Base-by-base conservation (phyloP, 2,329 filamentous ascomycete species). In the Ciborinia camelliae region DNA sequence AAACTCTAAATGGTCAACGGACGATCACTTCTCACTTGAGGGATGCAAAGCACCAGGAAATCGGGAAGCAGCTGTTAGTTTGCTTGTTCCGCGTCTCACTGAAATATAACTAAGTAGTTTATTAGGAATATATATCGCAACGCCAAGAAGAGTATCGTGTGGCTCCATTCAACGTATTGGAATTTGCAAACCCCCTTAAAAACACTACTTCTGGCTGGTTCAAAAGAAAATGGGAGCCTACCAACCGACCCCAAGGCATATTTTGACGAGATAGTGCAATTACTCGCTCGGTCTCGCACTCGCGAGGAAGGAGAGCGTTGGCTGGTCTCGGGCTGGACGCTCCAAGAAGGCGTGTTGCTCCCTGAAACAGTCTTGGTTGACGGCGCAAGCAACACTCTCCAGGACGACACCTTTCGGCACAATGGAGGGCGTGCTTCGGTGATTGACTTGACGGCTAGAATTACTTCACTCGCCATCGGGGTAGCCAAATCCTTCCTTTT, bases 111-210 rank as follows among this genome's bases (percentile, higher is more conserved):
- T 55, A 28, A 41, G 2, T 26, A 35, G 6, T 26, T 20, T 4
- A 7, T 14, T 7, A 37, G 30, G 14, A 45, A 37, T 2, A 59
- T 59, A 35, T 48, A 48, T 23, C 43, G 43, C 12, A 35, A 37
- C 18, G 43, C 57, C 9, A 37, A 48, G 30, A 59, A 37, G 3
- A 48, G 57, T 28, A 59, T 59, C 7, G 32, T 48, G 20, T 59
- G 57, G 57, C 43, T 59, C 15, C 57, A 59, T 48, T 59, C 43
- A 4, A 59, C 57, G 3, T 47, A 32, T 4, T 59, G 43, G 30
- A 32, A 47, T 23, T 23, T 35, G 7, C 3, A 59, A 35, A 35
- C 28, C 9, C 14, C 43, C 23, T 20, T 48, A 18, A 59, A 48
- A 35, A 26, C 14, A 23, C 32, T 59, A 26, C 41, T 59, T 12